Base-by-base conservation (phyloP, 345 rosid genomes). In the Cardamine chenopodiifolia region DNA sequence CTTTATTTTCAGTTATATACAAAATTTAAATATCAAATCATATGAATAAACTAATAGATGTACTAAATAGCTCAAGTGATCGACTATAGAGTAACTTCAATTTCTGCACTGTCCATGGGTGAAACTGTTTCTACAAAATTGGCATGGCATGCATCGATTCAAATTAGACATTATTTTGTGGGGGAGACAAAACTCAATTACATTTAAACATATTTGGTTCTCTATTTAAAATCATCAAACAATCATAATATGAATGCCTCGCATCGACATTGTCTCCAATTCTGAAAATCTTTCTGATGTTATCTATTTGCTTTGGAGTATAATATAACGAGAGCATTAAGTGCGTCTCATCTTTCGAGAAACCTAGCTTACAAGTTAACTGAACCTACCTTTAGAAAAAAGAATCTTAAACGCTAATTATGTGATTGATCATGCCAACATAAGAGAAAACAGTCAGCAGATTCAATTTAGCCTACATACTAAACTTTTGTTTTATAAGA, bases 311-410 rank as follows among this genome's bases (percentile, higher is more conserved):
- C 32, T 66, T 25, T 23, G n/a, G 63, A 61, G 19, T 54, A 42
- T 22, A 39, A 2, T 44, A 37, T 48, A 66, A 74, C 55, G 48
- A 61, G 70, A 61, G 70, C 71, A 63, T 63, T 45, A 70, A 69
- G 23, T 32, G 11, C 59, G 34, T 69, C 52, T 76, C 75, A 62
- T 11, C 22, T 76, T 62, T 76, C 75, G 49, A 76, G 75, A 69
- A 62, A 32, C 53, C 70, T 54, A 50, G 75, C 49, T 42, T 50
- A 13, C 70, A 13, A 12, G 42, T 42, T 40, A 60, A 68, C 15
- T 34, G 45, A 53, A 32, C 50, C 58, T 53, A 69, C 28, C 34
- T 17, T 54, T n/a, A 22, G 22, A 19, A 56, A 40, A 69, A 34
- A 19, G 59, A 63, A 62, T 54, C 75, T 62, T 70, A 62, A 31